These are phyloP conservation scores for Alternaria brassicicola DNA, from an alignment of 2,329 filamentous ascomycete genomes.

Conservation along the genomic window DNA sequence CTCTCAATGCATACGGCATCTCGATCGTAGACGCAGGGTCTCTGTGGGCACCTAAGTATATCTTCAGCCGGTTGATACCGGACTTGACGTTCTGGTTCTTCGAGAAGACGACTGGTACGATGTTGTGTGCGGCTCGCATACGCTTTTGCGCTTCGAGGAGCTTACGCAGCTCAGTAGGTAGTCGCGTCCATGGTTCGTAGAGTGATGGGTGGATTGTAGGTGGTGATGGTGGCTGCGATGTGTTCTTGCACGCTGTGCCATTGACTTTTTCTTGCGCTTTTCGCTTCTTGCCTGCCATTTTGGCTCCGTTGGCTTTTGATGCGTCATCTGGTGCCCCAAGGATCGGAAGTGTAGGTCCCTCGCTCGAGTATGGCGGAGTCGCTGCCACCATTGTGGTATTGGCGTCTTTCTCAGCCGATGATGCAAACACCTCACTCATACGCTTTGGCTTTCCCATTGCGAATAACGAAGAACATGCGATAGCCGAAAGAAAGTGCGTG, in stretches of 20 bases:
- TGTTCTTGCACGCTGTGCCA: neutral
- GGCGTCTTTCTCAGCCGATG: slow-evolving; percentile 16
- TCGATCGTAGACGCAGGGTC: slow-evolving; percentile 14
- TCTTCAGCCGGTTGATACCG: slow-evolving; percentile 22
- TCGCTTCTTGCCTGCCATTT: slow-evolving; percentile 10
- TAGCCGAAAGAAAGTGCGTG: neutral
- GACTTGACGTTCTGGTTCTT: slow-evolving; percentile 31
- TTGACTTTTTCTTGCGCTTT: slow-evolving; percentile 4
- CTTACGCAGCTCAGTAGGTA: slow-evolving; percentile 14
- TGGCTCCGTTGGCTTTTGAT: neutral
- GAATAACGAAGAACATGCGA: neutral
- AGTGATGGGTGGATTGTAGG: slow-evolving; percentile 20
- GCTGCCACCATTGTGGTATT: slow-evolving; percentile 5
- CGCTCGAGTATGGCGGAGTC: slow-evolving; percentile 26
- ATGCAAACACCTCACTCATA: slow-evolving; percentile 31
- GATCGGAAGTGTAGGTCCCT: slow-evolving; percentile 29
- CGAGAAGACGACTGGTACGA: slow-evolving; percentile 24
- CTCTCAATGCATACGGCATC: slow-evolving; percentile 11
- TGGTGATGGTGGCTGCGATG: slow-evolving; percentile 2
- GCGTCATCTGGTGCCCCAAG: slow-evolving; percentile 5
- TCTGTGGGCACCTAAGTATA: slow-evolving; percentile 13
- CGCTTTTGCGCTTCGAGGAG: slow-evolving; percentile 6
- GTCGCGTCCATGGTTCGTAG: slow-evolving; percentile 29
- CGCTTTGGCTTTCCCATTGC: slow-evolving; percentile 24
- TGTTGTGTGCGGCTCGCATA: slow-evolving; percentile 7